These are phyloP conservation scores for Sclerotinia subarctica DNA, from an alignment of 2,329 filamentous ascomycete species.

Conservation along the genomic window DNA sequence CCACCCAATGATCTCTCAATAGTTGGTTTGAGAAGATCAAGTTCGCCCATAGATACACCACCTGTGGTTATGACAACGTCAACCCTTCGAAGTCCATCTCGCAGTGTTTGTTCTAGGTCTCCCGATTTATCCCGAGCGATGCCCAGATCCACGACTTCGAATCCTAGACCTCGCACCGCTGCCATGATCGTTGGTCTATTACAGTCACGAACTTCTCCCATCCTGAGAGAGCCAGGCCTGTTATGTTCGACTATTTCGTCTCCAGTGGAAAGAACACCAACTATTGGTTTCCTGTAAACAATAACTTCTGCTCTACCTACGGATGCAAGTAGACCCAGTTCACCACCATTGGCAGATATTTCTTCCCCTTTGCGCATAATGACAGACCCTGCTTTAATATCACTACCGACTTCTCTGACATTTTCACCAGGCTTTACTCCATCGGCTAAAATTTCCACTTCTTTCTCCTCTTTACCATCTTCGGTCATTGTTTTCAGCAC, in stretches of 20 bases:
- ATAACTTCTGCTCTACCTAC: slow-evolving; percentile 71
- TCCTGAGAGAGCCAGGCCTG: slow-evolving; percentile 56
- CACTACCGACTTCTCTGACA: slow-evolving; percentile 85
- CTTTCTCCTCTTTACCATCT: slow-evolving; percentile 79
- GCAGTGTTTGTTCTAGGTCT: slow-evolving; percentile 72
- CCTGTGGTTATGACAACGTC: slow-evolving; percentile 90
- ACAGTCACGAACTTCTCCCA: slow-evolving; percentile 89
- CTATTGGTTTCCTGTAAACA: slow-evolving; percentile 70
- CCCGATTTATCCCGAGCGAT: slow-evolving; percentile 75
- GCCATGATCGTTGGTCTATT: slow-evolving; percentile 86
- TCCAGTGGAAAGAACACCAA: slow-evolving; percentile 89
- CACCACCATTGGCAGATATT: slow-evolving; percentile 84
- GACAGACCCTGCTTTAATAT: slow-evolving; percentile 65
- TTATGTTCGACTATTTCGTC: slow-evolving; percentile 86
- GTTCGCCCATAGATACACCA: slow-evolving; percentile 95
- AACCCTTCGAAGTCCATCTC: slow-evolving; percentile 67
- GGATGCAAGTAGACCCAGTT: slow-evolving; percentile 84
- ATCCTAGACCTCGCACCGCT: slow-evolving; percentile 70
- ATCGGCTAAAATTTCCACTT: slow-evolving; percentile 80
- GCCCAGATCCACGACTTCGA: slow-evolving; percentile 77
- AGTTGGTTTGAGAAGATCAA: slow-evolving; percentile 93
- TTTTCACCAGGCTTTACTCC: slow-evolving; percentile 78
- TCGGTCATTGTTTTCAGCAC: slow-evolving; percentile 70
- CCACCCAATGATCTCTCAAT: slow-evolving; percentile 87
- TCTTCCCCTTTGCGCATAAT: slow-evolving; percentile 76